Evolutionary conservation across 164 flowering plant species (phyloP), one percentile per base, ranked within the genome.

Genomic region (Macadamia tetraphylla): DNA sequence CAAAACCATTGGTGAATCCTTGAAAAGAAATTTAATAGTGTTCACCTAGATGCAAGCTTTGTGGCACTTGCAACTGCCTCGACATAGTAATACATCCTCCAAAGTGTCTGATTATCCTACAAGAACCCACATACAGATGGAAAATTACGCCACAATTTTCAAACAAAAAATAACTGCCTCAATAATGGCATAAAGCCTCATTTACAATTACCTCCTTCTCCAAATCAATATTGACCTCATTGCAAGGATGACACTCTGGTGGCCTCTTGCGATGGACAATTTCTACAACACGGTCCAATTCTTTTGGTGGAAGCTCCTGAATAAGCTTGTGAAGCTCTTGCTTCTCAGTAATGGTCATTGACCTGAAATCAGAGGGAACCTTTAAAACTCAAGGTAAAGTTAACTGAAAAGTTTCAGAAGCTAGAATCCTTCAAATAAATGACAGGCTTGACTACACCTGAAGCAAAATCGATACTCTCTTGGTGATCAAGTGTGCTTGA

Each of bases 11-110:
- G 5, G 40, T 2, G 40, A 35, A 35, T 35, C 5, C 40, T 35
- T 5, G 40, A 2, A 35, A 2, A 35, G 40, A 35, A 35, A 35
- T 35, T 35, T 35, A 35, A 35, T 35, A 2, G 40, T 35, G 40
- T 35, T 35, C 40, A 35, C 40, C 63, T 31, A 17, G 32, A 51
- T 65, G 81, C 53, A 30, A 76, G 77, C 12, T 64, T 73, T 42
- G 67, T 74, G 31, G 89, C 87, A 64, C 73, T 87, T 70, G 79
- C 81, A 69, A 83, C 84, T 3, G 87, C 82, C 74, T 79, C 64
- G 10, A 76, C 80, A 60, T 86, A 86, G 79, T 80, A 84, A 71
- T 88, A 83, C 68, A 89, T 67, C 79, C 91, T 84, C 96, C 93
- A 87, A 9, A 92, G 87, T 14, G 89, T 87, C 9, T 17, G 71